Evolutionary conservation across 306 rosid species (phyloP).

Genomic region (Canavalia gladiata): DNA sequence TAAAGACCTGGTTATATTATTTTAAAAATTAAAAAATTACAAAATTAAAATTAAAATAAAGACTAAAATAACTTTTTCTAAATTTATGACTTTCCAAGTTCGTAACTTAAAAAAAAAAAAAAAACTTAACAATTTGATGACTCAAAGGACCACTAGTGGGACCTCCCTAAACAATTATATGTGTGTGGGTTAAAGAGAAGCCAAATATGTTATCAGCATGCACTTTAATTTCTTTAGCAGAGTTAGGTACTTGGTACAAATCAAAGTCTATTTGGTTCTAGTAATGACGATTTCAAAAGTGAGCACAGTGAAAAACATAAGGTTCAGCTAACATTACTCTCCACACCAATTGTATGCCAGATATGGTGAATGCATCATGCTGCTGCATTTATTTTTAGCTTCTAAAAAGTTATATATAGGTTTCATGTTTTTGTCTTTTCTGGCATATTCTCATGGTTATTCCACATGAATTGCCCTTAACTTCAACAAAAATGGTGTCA

Average conservation of each 20-base stretch:
- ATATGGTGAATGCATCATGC: conserved; percentile 36
- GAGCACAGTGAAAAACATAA: conserved; percentile 6
- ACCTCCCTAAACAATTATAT: conserved; percentile 42
- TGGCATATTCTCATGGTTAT: conserved; percentile 46
- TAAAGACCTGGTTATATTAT: no score
- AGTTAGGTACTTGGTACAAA: conserved; percentile 55
- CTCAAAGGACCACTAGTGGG: conserved; percentile 62
- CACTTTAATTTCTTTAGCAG: conserved; percentile 38
- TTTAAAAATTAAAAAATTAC: no score
- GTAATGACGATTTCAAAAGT: conserved; percentile 42
- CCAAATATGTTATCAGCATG: conserved; percentile 50
- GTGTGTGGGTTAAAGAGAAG: conserved; percentile 48
- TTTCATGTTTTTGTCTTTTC: conserved; percentile 34
- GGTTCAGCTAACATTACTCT: conserved; percentile 23
- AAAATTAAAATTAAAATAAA: no score
- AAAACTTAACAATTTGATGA: conserved; percentile 60
- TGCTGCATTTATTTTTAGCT: conserved; percentile 21
- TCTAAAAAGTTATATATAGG: conserved; percentile 24
- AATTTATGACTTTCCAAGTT: conserved; percentile 44
- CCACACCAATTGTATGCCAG: conserved; percentile 6
- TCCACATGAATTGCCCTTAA: background rate
- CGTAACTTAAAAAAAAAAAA: conserved; percentile 29
- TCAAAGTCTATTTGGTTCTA: conserved; percentile 37
- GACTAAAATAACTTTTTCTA: background rate
- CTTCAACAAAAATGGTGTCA: no score